Percentiles rank a stretch among this genome's conserved stretches.
Evolutionary conservation across 768 basidiomycete species (phyloP).

Genomic region (Leccinum longicurvipes): DNA sequence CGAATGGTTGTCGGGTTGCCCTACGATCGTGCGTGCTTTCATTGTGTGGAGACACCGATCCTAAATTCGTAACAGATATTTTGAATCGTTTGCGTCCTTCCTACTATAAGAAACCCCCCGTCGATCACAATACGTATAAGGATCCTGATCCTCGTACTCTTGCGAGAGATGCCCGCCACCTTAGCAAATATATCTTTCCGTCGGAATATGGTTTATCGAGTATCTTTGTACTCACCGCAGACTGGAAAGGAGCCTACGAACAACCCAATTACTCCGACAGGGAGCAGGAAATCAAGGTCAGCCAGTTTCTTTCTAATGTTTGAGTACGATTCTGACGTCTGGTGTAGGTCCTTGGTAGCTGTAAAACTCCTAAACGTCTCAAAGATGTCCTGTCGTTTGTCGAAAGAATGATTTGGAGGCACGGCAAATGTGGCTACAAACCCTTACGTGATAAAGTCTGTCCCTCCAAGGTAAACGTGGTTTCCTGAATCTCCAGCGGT

Average conservation of each 20-base stretch:
- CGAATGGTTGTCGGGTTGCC: conserved; percentile 64
- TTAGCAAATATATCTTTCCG: conserved; percentile 85
- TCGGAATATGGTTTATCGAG: conserved; percentile 67
- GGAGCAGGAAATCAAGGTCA: conserved; percentile 69
- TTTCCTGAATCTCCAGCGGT: background rate
- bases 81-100: conserved; percentile 56
- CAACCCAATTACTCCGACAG: conserved; percentile 56
- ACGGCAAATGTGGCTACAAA: conserved; percentile 67
- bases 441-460: conserved; percentile 63
- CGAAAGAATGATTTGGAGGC: conserved; percentile 62
- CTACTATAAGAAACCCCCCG: conserved; percentile 33
- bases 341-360: conserved; percentile 37
- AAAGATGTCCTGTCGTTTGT: conserved; percentile 51
- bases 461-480: conserved; percentile 62
- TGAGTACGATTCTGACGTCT: background rate
- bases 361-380: conserved; percentile 74
- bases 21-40: conserved; percentile 49
- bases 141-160: conserved; percentile 48
- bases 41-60: background rate
- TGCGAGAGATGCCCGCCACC: conserved; percentile 51
- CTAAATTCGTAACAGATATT: conserved; percentile 45
- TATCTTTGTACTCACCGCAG: conserved; percentile 43
- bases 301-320: conserved; percentile 1
- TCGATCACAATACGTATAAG: conserved; percentile 28
- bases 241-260: conserved; percentile 28